Evolutionary conservation across 2,329 filamentous ascomycete species (phyloP), one percentile per base, ranked within the genome.

Genomic region (Lachnellula cervina): DNA sequence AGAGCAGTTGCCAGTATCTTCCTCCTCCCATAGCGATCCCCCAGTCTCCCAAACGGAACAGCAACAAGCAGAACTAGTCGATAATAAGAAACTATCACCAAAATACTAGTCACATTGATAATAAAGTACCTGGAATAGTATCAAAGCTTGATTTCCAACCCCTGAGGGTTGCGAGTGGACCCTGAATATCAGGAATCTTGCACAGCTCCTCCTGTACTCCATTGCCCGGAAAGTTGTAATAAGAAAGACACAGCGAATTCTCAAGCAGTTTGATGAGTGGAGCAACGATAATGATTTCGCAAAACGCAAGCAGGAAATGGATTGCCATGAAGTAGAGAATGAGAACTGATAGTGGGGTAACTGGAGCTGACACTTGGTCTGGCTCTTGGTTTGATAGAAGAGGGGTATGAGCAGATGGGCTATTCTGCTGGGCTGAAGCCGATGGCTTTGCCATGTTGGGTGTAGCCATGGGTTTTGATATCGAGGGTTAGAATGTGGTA

Each of bases 141-240:
- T 68, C 66, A 52, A 65, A 68, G 38, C 56, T 59, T 16, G 60
- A 62, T 43, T 69, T 69, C 67, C 67, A 69, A 0, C 67, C 66
- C 57, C 67, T 58, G 17, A 69, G 62, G 14, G 61, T 66, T 17
- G 67, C 66, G 21, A 69, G 42, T 0, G 63, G 60, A 6, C 52
- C 38, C 34, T 68, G 66, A 49, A 69, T 61, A 19, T 67, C 62
- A 4, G 59, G 58, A 5, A 66, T 62, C 45, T 67, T 68, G 49
- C 67, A 69, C 23, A 62, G 19, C 2, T 55, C 52, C 37, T 64
- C 61, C 7, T 60, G 19, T 2, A 66, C 52, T 17, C 55, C 61
- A 19, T 49, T 57, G 1, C 34, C 46, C 0, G 64, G 64, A 54
- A 68, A 65, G 14, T 56, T 48, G 54, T 67, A 69, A 52, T 64